Percentiles rank a stretch among this genome's conserved stretches.
phyloP scores from a whole-genome alignment of 768 basidiomycete genomes.

The Suillus lakei region DNA sequence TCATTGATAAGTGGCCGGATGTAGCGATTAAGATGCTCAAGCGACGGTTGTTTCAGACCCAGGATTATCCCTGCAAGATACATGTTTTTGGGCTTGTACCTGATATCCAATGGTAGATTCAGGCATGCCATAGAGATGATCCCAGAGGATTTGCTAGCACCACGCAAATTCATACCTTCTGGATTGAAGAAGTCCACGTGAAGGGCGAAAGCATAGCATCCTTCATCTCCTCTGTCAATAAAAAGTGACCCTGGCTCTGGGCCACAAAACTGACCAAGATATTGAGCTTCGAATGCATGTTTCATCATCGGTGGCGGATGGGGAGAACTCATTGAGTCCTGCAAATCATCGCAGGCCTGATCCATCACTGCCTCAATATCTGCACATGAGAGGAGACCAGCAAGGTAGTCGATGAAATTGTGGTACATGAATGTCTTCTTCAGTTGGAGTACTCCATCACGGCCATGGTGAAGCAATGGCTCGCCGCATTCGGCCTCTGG shows the following conservation, averaged over 20 bases:
- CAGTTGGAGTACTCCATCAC: neutral
- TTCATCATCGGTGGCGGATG: conserved; percentile 10
- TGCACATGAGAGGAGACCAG: neutral
- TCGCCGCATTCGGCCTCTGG: conserved; percentile 7
- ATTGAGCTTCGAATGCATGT: conserved; percentile 18
- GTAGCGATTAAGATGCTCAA: conserved; percentile 16
- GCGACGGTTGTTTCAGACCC: neutral
- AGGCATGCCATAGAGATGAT: conserved; percentile 1
- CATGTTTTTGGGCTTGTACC: neutral
- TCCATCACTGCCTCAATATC: conserved; percentile 2
- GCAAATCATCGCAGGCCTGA: neutral
- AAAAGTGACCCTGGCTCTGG: neutral
- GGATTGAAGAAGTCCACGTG: conserved; percentile 15
- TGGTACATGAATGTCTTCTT: conserved; percentile 11
- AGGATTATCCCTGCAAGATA: neutral
- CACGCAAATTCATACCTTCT: neutral
- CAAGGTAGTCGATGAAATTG: conserved; percentile 7
- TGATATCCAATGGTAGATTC: neutral
- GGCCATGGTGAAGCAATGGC: neutral
- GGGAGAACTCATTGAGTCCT: neutral
- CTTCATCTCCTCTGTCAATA: conserved; percentile 24
- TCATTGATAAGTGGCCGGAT: conserved; percentile 17
- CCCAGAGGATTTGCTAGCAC: neutral
- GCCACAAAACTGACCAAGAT: conserved; percentile 14
- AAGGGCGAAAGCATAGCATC: conserved; percentile 9